Percentiles rank a stretch among this genome's conserved stretches.
These are phyloP conservation scores for Tylopilus rubrobrunneus DNA, from an alignment of 768 basidiomycete genomes.

Conservation along the genomic window DNA sequence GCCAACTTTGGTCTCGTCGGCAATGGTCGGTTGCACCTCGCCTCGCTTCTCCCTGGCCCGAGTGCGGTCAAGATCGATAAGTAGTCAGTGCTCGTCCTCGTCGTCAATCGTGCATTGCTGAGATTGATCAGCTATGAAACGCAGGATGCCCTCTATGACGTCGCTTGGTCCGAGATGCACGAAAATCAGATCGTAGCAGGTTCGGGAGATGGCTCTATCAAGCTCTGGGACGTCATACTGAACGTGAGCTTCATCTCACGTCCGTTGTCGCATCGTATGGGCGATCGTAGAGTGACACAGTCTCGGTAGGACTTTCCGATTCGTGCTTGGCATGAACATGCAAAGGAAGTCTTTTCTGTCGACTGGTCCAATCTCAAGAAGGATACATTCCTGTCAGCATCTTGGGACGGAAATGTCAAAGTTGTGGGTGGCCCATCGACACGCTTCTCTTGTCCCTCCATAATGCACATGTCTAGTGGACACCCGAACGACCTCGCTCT, in stretches of 20 bases:
- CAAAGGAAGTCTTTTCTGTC: constrained; percentile 86
- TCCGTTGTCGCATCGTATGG: not conserved
- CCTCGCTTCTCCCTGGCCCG: constrained; percentile 46
- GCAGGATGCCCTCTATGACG: constrained; percentile 84
- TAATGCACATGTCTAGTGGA: constrained; percentile 58
- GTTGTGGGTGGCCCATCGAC: constrained; percentile 51
- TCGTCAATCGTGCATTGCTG: constrained; percentile 3
- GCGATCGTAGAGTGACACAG: constrained; percentile 30
- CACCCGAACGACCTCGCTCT: constrained; percentile 75
- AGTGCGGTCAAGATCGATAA: constrained; percentile 56
- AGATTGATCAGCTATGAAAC: constrained; percentile 68
- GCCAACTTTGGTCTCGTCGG: constrained; percentile 96
- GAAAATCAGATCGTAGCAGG: constrained; percentile 90
- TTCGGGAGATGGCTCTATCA: constrained; percentile 87
- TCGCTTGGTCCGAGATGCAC: constrained; percentile 94
- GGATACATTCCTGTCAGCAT: constrained; percentile 79
- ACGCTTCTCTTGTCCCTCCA: not conserved
- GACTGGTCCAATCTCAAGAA: constrained; percentile 96
- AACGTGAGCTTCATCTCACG: constrained; percentile 48
- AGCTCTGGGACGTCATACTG: constrained; percentile 85
- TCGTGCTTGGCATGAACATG: constrained; percentile 91
- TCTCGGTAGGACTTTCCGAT: constrained; percentile 76
- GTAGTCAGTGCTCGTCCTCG: constrained; percentile 46
- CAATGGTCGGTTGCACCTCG: constrained; percentile 82
- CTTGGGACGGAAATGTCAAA: constrained; percentile 92